A percentile compares a stretch with the other conserved stretches of the same genome.
Conservation (phyloP, 169 alveolate genomes). For the Babesia ovis region DNA sequence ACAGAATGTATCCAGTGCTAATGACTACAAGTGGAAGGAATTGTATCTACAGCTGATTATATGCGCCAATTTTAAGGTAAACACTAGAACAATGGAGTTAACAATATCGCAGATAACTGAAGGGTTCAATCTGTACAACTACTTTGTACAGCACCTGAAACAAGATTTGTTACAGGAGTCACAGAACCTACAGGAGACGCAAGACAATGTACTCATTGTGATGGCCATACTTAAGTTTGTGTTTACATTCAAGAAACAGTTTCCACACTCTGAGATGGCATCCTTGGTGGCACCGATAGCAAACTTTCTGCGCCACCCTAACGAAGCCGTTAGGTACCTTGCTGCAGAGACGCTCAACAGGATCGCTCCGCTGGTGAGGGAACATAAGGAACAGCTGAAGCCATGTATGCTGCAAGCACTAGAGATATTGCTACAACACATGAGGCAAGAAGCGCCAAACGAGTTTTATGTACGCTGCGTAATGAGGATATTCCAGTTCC, state of each 20-base stretch:
- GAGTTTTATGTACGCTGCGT: slow-evolving; percentile 64
- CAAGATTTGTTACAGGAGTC: slow-evolving; percentile 42
- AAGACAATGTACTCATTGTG: slow-evolving; percentile 44
- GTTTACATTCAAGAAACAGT: slow-evolving; percentile 39
- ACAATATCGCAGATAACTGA: slow-evolving; percentile 9
- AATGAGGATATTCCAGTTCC: slow-evolving; percentile 50
- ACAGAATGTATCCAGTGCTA: slow-evolving; percentile 40
- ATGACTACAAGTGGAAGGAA: slow-evolving; percentile 65
- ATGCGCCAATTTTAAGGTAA: slow-evolving; percentile 60
- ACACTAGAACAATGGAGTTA: not conserved
- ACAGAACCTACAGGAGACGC: slow-evolving; percentile 26
- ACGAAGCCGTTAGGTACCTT: slow-evolving; percentile 63
- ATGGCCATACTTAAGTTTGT: slow-evolving; percentile 61
- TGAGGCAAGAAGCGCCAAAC: slow-evolving; percentile 45
- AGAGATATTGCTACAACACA: slow-evolving; percentile 43
- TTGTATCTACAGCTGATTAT: slow-evolving; percentile 62
- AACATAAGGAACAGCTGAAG: slow-evolving; percentile 37
- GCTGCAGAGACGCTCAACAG: slow-evolving; percentile 63
- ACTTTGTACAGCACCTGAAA: slow-evolving; percentile 47
- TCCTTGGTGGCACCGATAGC: slow-evolving; percentile 36
- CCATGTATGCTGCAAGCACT: slow-evolving; percentile 48
- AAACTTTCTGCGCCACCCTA: slow-evolving; percentile 23
- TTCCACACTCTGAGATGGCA: slow-evolving; percentile 44
- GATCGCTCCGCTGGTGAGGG: slow-evolving; percentile 24
- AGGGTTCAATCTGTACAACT: slow-evolving; percentile 49